These are phyloP conservation scores for Podaxis mareebaensis DNA, from an alignment of 768 basidiomycete genomes.

Conservation along the genomic window DNA sequence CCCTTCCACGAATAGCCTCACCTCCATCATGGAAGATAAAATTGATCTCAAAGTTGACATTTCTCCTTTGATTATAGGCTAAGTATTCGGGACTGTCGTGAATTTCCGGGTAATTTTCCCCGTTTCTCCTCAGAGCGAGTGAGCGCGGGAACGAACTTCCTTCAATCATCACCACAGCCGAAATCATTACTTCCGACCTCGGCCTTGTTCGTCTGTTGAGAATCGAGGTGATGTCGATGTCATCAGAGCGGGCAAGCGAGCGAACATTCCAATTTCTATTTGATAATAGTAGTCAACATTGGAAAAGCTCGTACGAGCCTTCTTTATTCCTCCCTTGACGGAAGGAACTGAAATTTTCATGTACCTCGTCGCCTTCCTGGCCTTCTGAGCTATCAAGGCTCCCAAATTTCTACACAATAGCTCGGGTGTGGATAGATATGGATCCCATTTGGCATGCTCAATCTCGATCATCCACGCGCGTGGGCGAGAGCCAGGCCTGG, in stretches of 20 bases:
- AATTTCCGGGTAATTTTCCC: not conserved
- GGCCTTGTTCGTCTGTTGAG: not conserved
- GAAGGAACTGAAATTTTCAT: not conserved
- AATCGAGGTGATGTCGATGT: not conserved
- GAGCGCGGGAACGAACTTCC: not conserved
- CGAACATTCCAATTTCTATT: not conserved
- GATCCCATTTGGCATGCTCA: not conserved
- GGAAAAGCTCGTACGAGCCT: not conserved
- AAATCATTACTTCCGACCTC: not conserved
- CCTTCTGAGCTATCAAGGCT: not conserved
- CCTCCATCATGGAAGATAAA: too few species aligned
- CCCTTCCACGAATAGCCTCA: not conserved
- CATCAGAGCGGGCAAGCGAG: not conserved
- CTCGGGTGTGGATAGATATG: not conserved
- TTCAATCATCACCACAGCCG: not conserved
- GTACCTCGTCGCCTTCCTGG: not conserved
- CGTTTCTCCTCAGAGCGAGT: not conserved
- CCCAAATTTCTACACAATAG: not conserved
- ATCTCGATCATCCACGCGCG: not conserved
- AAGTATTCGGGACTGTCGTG: too few species aligned
- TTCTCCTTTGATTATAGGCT: too few species aligned
- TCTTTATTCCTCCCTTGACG: not conserved
- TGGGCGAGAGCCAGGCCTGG: not conserved
- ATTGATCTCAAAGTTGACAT: too few species aligned
- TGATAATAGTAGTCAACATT: not conserved